These are phyloP conservation scores for Xylaria scruposa DNA, from an alignment of 495 filamentous ascomycete species.

Conservation along the genomic window DNA sequence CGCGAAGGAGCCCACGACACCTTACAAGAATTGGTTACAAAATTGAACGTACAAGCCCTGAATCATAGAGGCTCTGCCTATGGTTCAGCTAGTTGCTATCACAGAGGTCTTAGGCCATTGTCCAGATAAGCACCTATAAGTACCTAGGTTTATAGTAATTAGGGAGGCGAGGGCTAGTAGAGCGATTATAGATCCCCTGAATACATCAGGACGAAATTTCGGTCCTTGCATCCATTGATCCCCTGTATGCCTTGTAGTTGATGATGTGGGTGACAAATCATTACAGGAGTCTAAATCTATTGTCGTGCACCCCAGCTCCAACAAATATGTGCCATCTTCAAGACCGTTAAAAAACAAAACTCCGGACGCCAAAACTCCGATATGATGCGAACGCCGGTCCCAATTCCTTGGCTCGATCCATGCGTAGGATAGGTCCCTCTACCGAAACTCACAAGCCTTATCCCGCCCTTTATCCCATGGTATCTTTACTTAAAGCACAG, in stretches of 20 bases:
- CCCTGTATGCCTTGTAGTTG: neutral
- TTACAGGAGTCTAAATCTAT: constrained; percentile 5
- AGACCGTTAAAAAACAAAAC: neutral
- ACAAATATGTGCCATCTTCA: neutral
- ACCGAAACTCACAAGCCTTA: constrained; percentile 14
- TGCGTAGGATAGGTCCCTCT: constrained; percentile 13
- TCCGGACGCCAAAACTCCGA: neutral
- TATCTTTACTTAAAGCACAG: constrained; percentile 26
- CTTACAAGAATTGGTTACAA: neutral
- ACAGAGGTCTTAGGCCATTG: neutral
- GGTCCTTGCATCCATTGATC: neutral
- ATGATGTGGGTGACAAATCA: neutral
- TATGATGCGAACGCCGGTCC: constrained; percentile 1
- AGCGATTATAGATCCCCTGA: neutral
- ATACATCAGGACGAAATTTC: constrained; percentile 8
- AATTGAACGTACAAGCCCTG: neutral
- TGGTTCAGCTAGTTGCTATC: neutral
- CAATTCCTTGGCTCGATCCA: constrained; percentile 13
- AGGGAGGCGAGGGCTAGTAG: neutral
- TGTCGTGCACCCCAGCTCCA: neutral
- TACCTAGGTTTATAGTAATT: constrained; percentile 1
- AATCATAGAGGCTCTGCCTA: neutral
- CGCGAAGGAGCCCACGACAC: neutral
- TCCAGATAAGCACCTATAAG: neutral
- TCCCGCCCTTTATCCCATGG: constrained; percentile 23